Base-by-base conservation (phyloP, 345 rosid genomes). In the Lepidium africanum region DNA sequence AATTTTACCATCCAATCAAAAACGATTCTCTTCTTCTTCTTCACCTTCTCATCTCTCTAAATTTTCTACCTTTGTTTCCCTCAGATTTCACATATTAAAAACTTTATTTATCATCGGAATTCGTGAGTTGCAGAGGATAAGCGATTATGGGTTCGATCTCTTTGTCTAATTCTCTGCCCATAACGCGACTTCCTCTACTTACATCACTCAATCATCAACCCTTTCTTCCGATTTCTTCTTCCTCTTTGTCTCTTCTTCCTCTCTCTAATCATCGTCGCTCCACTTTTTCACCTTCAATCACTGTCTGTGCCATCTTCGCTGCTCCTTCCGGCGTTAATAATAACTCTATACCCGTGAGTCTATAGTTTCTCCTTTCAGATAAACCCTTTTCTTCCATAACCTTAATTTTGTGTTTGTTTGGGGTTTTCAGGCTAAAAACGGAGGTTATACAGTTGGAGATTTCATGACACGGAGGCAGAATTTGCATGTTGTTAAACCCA, bases 371-470 rank as follows among this genome's bases (percentile, higher is more conserved):
- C 10, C 27, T 5, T 30, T 6, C 30, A 13, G 14, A n/a, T 41
- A 6, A 11, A 42, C 35, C 61, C 6, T 46, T 53, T 36, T 25
- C 5, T 3, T 5, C 10, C 3, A 1, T 55, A 55, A 6, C 67
- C 41, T n/a, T 46, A 30, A 30, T 39, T 9, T 39, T n/a, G 27
- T 9, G 37, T 66, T 55, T 40, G 30, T 63, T 38, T 56, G 16
- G 16, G 48, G 60, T 33, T 49, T 55, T 59, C 80, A 88, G 97
- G 69, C 86, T 8, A 72, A 64, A 50, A 84, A 75, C 55, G 96
- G 88, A 19, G 70, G 81, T 9, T 93, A 83, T 45, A 88, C 83
- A 0, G 97, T 93, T 35, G 97, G 97, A 9, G 95, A 90, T 84
- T 87, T 88, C 69, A 94, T 90, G 97, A 90, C 99, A 3, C 77